Percentiles rank a stretch among this genome's conserved stretches.
phyloP scores from a whole-genome alignment of 805 yeast genomes.

The Lachancea thermotolerans region DNA sequence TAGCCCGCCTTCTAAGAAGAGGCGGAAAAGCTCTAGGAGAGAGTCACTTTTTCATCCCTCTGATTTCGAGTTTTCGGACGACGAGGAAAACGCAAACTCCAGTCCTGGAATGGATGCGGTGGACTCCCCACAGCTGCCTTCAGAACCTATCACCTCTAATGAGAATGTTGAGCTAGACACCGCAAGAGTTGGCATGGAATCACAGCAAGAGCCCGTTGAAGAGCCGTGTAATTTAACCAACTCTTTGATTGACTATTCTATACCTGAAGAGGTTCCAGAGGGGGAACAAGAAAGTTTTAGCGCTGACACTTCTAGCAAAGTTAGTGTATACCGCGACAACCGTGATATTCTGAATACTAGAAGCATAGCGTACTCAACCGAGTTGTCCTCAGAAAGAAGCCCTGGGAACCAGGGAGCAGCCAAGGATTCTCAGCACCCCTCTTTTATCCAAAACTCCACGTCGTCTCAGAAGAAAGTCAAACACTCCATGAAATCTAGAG shows the following conservation, averaged over 20 bases:
- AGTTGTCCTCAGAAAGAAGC: constrained; percentile 1
- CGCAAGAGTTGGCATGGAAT: constrained; percentile 1
- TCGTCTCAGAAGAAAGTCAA: constrained; percentile 22
- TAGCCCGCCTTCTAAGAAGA: constrained; percentile 21
- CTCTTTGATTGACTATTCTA: constrained; percentile 28
- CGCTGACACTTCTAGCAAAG: constrained; percentile 1
- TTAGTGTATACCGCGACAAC: constrained; percentile 8
- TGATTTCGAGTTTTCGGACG: constrained; percentile 25
- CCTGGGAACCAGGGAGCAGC: constrained; percentile 18
- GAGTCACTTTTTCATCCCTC: constrained; percentile 35
- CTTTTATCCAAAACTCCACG: constrained; percentile 15
- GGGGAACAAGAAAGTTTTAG: neutral
- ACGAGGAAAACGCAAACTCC: constrained; percentile 14
- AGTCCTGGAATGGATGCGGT: neutral
- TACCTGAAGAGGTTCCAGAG: constrained; percentile 25
- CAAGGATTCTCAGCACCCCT: constrained; percentile 11
- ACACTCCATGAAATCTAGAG: constrained; percentile 28
- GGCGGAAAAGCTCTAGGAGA: constrained; percentile 36
- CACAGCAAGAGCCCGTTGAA: constrained; percentile 5
- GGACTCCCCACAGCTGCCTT: constrained; percentile 1
- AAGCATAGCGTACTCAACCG: neutral
- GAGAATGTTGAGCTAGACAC: neutral
- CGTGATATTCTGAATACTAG: neutral
- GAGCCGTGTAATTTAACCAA: constrained; percentile 23
- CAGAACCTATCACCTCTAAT: constrained; percentile 1